Base-by-base conservation (phyloP, 257 asterid species). In the Petunia axillaris region DNA sequence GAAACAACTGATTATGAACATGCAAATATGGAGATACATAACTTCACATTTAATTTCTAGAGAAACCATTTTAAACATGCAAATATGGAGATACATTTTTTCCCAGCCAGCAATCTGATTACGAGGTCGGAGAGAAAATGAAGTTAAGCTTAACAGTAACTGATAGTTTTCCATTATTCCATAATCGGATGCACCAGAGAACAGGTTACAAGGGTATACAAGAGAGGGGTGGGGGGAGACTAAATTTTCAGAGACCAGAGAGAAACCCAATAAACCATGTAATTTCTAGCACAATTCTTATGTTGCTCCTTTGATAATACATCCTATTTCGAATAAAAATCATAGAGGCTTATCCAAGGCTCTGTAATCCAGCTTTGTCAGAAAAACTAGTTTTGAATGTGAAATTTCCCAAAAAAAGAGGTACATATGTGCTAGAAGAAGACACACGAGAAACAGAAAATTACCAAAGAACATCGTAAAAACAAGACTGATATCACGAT, bases 21-120 rank as follows among this genome's bases (percentile, higher is more conserved):
- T 63, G 7, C 68, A 63, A 25, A 25, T 25, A 25, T 25, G 25
- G 25, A 25, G 25, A 36, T 36, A 63, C n/a, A 36, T 60, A 60
- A 25, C 11, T 35, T 35, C 66, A 62, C 15, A 63, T 60, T 0
- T 11, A 38, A 38, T 5, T 4, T 64, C 25, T 13, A 38, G 10
- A 41, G 8, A 64, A 38, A 5, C 73, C 73, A 64, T 64, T 64
- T 38, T 5, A 9, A 64, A 39, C 35, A 64, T 64, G 73, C 48
- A 38, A 39, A 64, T 64, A 64, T 64, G 73, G 48, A 64, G 50
- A 64, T 64, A 38, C 40, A 38, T 64, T 39, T 64, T 35, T 38
- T 48, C 50, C 39, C 35, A n/a, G 52, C 74, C 50, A 11, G 14
- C 10, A 65, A 63, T 39, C 14, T 65, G 74, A 65, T 65, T 65